Conservation (phyloP, 148 eudicot genomes). For the Vaccinium darrowii region DNA sequence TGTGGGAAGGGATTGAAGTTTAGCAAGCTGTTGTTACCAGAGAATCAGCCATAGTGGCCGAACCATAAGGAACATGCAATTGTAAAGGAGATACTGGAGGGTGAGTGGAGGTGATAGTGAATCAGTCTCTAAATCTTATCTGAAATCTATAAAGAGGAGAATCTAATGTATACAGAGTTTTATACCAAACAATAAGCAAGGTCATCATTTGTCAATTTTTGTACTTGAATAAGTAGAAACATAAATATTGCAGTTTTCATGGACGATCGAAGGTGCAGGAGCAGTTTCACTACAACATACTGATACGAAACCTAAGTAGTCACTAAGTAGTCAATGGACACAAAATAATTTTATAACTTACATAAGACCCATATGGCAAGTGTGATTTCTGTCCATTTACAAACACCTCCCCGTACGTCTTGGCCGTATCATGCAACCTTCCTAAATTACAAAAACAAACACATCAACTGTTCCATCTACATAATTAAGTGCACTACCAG, state of each 20-base stretch:
- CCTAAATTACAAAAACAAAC: constrained; percentile 44
- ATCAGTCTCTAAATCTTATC: not conserved
- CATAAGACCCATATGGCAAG: constrained; percentile 90
- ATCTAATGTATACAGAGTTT: not conserved
- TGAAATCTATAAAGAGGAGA: not conserved
- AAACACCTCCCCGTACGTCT: constrained; percentile 80
- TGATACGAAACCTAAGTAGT: not conserved
- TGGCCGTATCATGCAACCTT: constrained; percentile 75
- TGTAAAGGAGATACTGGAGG: not conserved
- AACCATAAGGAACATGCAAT: not conserved
- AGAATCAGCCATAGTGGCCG: not conserved
- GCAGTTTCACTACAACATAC: not conserved
- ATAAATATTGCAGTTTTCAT: not conserved
- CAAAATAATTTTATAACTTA: constrained; percentile 35
- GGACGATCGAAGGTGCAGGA: not conserved
- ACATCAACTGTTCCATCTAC: constrained; percentile 12
- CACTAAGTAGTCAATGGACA: constrained; percentile 11
- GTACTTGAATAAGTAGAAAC: not conserved
- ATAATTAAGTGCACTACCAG: constrained; percentile 8
- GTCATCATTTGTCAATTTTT: not conserved
- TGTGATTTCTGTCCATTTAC: constrained; percentile 74
- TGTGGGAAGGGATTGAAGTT: not conserved
- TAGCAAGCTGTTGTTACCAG: not conserved
- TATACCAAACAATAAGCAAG: not conserved
- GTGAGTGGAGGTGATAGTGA: not conserved